Conservation (phyloP, 202 grass and related monocot species). For the Musa balbisiana region DNA sequence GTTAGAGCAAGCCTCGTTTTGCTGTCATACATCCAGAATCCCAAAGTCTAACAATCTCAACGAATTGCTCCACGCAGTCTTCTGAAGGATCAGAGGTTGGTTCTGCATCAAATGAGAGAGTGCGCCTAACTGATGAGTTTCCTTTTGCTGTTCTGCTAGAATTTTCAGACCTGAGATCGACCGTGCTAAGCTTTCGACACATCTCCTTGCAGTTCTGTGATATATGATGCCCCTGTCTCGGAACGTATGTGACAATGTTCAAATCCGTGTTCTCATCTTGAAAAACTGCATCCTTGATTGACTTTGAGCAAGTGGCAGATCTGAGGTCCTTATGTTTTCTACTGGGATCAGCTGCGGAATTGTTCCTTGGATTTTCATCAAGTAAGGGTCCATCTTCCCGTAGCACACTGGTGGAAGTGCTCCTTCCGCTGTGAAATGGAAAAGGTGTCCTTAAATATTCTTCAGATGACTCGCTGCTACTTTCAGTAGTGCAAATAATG, state of each 20-base stretch:
- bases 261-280: no score
- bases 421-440: neutral
- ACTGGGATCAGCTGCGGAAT: slow-evolving; percentile 5
- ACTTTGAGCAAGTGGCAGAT: neutral
- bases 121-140: no score
- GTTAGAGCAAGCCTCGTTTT: slow-evolving; percentile 19
- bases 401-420: neutral
- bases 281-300: neutral
- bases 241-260: no score
- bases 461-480: neutral
- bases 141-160: no score
- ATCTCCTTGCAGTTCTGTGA: no score
- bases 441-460: neutral
- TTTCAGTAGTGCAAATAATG: neutral
- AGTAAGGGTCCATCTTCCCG: neutral
- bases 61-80: slow-evolving; percentile 11
- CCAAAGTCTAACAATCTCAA: slow-evolving; percentile 2
- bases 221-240: no score
- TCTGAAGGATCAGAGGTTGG: no score
- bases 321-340: slow-evolving; percentile 19
- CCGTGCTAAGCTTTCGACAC: no score
- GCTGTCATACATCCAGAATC: slow-evolving; percentile 20
- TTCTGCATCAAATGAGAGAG: no score
- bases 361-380: slow-evolving; percentile 12
- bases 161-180: no score